Conservation (phyloP, 208 protist genomes). For the Acanthamoeba castellanii region DNA sequence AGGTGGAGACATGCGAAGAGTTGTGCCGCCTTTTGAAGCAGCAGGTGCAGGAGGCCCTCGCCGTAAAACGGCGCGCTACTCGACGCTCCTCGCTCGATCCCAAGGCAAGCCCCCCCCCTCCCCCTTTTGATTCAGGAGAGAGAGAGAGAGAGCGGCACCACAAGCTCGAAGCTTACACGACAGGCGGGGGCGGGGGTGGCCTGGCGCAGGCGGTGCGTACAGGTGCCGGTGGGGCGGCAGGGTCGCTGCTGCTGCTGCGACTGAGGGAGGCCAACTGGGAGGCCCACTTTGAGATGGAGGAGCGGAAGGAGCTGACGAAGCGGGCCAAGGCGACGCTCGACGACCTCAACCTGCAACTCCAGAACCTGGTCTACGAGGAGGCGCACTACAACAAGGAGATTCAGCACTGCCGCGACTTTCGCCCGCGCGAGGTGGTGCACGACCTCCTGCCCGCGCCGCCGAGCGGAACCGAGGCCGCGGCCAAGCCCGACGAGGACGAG, state of each 20-base stretch:
- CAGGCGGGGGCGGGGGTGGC: too few species aligned
- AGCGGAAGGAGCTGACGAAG: background rate
- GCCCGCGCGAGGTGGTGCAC: conserved; percentile 4
- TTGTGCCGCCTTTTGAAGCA: background rate
- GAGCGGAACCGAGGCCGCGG: background rate
- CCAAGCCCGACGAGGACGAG: background rate
- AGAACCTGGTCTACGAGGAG: conserved; percentile 9
- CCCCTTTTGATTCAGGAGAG: too few species aligned
- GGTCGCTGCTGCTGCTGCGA: conserved; percentile 30
- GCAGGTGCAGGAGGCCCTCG: background rate
- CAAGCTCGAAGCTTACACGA: too few species aligned
- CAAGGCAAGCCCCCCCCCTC: background rate
- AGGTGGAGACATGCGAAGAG: background rate
- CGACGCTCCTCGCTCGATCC: background rate
- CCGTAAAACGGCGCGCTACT: background rate
- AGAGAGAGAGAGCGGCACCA: too few species aligned
- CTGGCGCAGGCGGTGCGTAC: background rate
- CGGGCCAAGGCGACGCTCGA: conserved; percentile 3
- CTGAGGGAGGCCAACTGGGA: background rate
- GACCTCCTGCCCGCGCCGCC: background rate
- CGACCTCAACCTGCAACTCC: conserved; percentile 25
- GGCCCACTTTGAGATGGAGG: conserved; percentile 1
- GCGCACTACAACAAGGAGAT: conserved; percentile 22
- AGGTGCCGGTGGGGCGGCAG: background rate
- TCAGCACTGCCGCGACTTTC: conserved; percentile 18